phyloP scores from a whole-genome alignment of 2,329 filamentous ascomycete species.

The Proliferodiscus dingleyae region DNA sequence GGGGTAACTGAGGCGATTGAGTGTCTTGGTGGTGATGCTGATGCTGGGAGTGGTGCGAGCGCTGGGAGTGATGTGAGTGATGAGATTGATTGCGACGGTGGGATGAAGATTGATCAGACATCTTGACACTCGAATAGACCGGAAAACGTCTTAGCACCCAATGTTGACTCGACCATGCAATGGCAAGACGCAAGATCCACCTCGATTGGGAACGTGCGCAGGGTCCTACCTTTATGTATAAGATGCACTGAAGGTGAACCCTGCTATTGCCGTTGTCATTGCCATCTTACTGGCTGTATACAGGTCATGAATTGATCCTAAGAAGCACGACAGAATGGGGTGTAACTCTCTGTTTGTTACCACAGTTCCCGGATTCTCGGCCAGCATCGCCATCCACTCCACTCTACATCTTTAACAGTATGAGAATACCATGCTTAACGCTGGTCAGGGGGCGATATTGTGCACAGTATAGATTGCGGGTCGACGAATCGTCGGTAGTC shows the following conservation, averaged over 20 bases:
- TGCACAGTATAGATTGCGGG: background rate
- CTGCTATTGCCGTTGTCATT: background rate
- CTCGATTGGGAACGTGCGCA: constrained; percentile 7
- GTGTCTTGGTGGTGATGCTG: too few relatives aligned
- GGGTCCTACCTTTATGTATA: constrained; percentile 18
- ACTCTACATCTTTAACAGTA: background rate
- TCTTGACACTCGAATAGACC: background rate
- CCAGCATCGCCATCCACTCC: constrained; percentile 12
- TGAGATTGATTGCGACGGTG: too few relatives aligned
- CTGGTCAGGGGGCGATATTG: background rate
- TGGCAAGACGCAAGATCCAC: background rate
- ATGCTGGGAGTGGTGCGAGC: too few relatives aligned
- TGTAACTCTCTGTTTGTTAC: constrained; percentile 2
- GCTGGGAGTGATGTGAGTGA: too few relatives aligned
- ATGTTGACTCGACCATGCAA: background rate
- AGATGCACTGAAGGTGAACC: constrained; percentile 10
- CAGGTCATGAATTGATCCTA: constrained; percentile 2
- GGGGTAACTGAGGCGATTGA: too few relatives aligned
- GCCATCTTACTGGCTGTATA: constrained; percentile 2
- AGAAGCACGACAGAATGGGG: constrained; percentile 8
- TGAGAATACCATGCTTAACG: background rate
- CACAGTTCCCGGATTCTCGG: constrained; percentile 21
- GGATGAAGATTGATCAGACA: background rate
- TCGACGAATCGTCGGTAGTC: background rate
- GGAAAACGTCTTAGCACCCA: background rate